These are phyloP conservation scores for Thermothielavioides terrestris DNA, from an alignment of 495 filamentous ascomycete genomes.

Conservation along the genomic window DNA sequence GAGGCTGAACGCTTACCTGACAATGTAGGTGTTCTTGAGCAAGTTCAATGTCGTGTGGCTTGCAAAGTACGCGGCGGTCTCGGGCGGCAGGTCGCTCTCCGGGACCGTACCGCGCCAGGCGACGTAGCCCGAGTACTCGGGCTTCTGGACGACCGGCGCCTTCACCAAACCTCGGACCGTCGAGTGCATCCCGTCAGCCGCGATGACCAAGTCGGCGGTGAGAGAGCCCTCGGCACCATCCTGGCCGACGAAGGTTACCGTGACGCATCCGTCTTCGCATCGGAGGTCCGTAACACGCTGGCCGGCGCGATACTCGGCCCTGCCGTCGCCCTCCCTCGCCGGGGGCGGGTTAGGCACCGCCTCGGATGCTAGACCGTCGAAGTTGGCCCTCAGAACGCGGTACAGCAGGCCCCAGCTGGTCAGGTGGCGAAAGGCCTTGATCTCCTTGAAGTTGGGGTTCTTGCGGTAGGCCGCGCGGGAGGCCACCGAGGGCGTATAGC, in stretches of 20 bases:
- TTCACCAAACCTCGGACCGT: conserved; percentile 34
- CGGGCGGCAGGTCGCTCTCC: conserved; percentile 25
- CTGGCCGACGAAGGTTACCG: conserved; percentile 18
- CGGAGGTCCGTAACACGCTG: conserved; percentile 29
- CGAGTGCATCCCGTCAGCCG: conserved; percentile 45
- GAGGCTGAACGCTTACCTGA: conserved; percentile 13
- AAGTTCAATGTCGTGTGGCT: conserved; percentile 6
- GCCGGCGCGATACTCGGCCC: conserved; percentile 33
- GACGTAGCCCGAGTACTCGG: conserved; percentile 46
- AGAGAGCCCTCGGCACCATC: conserved; percentile 9
- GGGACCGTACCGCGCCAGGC: conserved; percentile 42
- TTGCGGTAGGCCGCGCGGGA: conserved; percentile 9
- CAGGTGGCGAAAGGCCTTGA: conserved; percentile 20
- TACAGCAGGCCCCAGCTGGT: conserved; percentile 44
- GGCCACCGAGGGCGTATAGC: neutral
- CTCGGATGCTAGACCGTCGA: conserved; percentile 34
- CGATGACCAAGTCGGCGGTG: conserved; percentile 40
- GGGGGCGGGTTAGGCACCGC: conserved; percentile 17
- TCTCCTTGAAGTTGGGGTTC: neutral
- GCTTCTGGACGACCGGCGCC: conserved; percentile 26
- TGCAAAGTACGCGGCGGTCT: conserved; percentile 26
- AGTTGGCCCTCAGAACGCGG: conserved; percentile 40
- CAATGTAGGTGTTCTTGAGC: conserved; percentile 6
- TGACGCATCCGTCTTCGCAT: conserved; percentile 23
- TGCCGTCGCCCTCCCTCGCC: conserved; percentile 22